phyloP scores from a whole-genome alignment of 345 rosid species.

The Camelina laxa region DNA sequence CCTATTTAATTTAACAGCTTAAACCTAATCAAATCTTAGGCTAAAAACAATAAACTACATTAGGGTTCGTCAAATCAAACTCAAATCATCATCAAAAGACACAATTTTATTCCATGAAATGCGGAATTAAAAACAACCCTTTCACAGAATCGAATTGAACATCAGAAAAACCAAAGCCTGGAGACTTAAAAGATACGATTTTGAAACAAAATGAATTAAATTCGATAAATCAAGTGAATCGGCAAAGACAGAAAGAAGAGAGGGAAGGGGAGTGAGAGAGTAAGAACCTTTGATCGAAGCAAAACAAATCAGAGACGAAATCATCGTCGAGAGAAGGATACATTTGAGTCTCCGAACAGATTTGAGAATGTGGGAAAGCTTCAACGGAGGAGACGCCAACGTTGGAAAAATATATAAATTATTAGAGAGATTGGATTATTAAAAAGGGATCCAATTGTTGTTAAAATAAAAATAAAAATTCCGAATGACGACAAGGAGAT shows the following conservation, averaged over 20 bases:
- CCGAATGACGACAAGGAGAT: slow-evolving; percentile 40
- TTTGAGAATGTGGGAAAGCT: slow-evolving; percentile 25
- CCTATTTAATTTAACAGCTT: not conserved
- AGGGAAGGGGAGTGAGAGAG: not conserved
- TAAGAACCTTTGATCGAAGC: slow-evolving; percentile 44
- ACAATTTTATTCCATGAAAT: not conserved
- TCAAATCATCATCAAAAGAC: slow-evolving; percentile 7
- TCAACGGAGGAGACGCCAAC: slow-evolving; percentile 35
- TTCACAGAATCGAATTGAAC: slow-evolving; percentile 11
- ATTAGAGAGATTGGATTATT: not conserved
- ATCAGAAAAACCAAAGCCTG: not conserved
- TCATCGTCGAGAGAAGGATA: slow-evolving; percentile 41
- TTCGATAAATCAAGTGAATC: not conserved
- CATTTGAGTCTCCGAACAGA: slow-evolving; percentile 31
- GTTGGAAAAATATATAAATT: not conserved
- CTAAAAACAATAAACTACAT: slow-evolving; percentile 12
- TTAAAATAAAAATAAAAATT: not conserved
- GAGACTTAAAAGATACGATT: not conserved
- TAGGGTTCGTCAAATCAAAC: slow-evolving; percentile 31
- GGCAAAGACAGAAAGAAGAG: not conserved
- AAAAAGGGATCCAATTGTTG: not conserved
- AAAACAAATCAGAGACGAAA: slow-evolving; percentile 41
- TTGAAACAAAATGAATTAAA: slow-evolving; percentile 2
- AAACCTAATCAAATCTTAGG: not conserved
- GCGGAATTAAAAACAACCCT: not conserved